These are phyloP conservation scores for Bruguiera sexangula DNA, from an alignment of 345 rosid species.

Conservation along the genomic window DNA sequence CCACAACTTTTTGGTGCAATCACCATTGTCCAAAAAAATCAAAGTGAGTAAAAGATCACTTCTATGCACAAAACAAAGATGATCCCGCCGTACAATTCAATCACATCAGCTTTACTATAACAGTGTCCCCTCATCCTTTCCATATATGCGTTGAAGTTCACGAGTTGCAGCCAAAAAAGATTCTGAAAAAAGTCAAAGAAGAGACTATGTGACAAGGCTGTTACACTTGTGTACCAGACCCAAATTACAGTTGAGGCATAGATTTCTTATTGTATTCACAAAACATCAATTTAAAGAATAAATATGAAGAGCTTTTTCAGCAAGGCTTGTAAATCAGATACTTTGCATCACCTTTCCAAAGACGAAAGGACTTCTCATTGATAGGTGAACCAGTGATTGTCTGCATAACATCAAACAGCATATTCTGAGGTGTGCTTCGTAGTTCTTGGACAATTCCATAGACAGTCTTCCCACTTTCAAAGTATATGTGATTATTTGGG, in stretches of 20 bases:
- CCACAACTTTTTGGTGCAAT: constrained; percentile 11
- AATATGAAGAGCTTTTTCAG: constrained; percentile 4
- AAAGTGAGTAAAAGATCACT: constrained; percentile 3
- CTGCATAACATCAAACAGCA: constrained; percentile 53
- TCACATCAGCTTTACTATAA: constrained; percentile 24
- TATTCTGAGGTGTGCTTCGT: constrained; percentile 52
- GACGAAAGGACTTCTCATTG: constrained; percentile 49
- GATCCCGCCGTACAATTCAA: constrained; percentile 32
- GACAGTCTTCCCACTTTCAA: constrained; percentile 57
- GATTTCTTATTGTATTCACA: no score
- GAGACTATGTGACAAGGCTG: neutral
- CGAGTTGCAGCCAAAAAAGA: constrained; percentile 56
- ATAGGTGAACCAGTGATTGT: constrained; percentile 53
- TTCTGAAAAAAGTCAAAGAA: constrained; percentile 26
- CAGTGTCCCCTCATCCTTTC: constrained; percentile 42
- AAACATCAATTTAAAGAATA: no score
- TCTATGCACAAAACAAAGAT: constrained; percentile 37
- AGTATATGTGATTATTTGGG: constrained; percentile 59
- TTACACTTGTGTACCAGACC: neutral
- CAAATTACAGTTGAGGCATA: neutral
- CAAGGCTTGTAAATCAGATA: constrained; percentile 5
- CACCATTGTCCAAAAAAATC: constrained; percentile 25
- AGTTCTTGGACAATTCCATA: constrained; percentile 61
- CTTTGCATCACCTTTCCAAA: constrained; percentile 54
- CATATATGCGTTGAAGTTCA: constrained; percentile 60